A percentile compares a stretch with the other conserved stretches of the same genome.
Conservation (phyloP, 2,329 filamentous ascomycete species). For the Neophaeococcomyces mojaviensis region DNA sequence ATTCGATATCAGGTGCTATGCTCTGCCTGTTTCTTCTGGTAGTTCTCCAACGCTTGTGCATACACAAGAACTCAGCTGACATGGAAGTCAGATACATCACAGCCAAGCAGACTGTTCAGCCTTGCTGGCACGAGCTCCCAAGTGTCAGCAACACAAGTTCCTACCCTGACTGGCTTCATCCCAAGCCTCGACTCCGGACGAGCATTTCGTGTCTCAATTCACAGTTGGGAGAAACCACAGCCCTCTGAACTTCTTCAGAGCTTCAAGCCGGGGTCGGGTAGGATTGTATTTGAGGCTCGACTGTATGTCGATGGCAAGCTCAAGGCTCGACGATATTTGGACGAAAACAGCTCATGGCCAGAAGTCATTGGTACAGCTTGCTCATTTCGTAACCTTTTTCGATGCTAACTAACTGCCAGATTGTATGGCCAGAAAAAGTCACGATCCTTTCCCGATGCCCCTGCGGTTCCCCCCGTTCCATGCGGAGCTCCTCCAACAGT, state of each 20-base stretch:
- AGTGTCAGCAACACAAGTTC: slow-evolving; percentile 38
- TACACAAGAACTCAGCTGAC: background rate
- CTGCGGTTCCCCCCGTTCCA: slow-evolving; percentile 69
- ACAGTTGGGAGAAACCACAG: slow-evolving; percentile 61
- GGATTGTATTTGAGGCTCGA: slow-evolving; percentile 56
- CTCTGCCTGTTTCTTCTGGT: slow-evolving; percentile 25
- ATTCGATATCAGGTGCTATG: slow-evolving; percentile 71
- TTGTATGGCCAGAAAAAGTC: background rate
- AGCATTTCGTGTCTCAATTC: slow-evolving; percentile 65
- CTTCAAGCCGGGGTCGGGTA: slow-evolving; percentile 50
- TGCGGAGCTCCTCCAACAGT: slow-evolving; percentile 59
- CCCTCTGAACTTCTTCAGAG: slow-evolving; percentile 51
- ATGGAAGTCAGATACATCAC: background rate
- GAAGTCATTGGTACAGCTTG: slow-evolving; percentile 41
- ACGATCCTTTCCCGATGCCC: background rate
- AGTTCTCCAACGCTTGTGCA: background rate
- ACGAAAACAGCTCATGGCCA: slow-evolving; percentile 35
- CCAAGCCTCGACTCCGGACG: slow-evolving; percentile 53
- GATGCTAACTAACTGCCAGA: background rate
- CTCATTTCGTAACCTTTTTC: slow-evolving; percentile 13
- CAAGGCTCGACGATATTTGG: slow-evolving; percentile 26
- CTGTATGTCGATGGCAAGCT: slow-evolving; percentile 62
- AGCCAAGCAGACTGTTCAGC: background rate
- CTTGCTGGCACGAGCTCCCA: background rate
- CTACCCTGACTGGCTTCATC: slow-evolving; percentile 64